Percentiles rank a stretch among this genome's conserved stretches.
Conservation (phyloP, 169 alveolate species). For the Besnoitia besnoiti region DNA sequence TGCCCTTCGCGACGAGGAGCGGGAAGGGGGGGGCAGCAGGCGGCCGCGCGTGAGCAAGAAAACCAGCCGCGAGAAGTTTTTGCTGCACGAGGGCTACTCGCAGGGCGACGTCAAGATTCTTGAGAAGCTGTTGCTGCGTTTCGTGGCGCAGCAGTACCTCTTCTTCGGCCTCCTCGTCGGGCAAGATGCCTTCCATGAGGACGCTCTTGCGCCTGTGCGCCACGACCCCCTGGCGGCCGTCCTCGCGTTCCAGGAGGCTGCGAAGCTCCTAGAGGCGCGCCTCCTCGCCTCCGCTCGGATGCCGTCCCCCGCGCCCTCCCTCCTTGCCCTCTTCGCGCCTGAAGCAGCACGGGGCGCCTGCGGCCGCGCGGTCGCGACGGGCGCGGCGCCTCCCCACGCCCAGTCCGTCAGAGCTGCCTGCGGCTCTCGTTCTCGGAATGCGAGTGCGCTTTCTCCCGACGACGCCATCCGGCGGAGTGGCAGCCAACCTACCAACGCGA, state of each 20-base stretch:
- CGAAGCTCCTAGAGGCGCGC: neutral
- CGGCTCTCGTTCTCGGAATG: too few relatives aligned
- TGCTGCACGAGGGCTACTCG: neutral
- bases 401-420: too few relatives aligned
- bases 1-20: neutral
- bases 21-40: too few relatives aligned
- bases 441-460: too few relatives aligned
- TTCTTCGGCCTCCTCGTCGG: slow-evolving; percentile 3
- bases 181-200: neutral
- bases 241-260: neutral
- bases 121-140: neutral
- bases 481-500: too few relatives aligned
- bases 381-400: too few relatives aligned
- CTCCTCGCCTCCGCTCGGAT: too few relatives aligned
- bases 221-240: slow-evolving; percentile 31
- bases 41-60: too few relatives aligned
- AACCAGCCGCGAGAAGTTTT: neutral
- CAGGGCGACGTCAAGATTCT: neutral
- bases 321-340: too few relatives aligned
- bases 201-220: neutral
- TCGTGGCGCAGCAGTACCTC: slow-evolving; percentile 22
- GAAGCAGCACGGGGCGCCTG: too few relatives aligned
- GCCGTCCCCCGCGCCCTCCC: neutral
- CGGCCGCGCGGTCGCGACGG: too few relatives aligned
- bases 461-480: too few relatives aligned